A percentile compares a stretch with the other conserved stretches of the same genome.
phyloP scores from a whole-genome alignment of 495 filamentous ascomycete genomes.

The Niebla homalea region DNA sequence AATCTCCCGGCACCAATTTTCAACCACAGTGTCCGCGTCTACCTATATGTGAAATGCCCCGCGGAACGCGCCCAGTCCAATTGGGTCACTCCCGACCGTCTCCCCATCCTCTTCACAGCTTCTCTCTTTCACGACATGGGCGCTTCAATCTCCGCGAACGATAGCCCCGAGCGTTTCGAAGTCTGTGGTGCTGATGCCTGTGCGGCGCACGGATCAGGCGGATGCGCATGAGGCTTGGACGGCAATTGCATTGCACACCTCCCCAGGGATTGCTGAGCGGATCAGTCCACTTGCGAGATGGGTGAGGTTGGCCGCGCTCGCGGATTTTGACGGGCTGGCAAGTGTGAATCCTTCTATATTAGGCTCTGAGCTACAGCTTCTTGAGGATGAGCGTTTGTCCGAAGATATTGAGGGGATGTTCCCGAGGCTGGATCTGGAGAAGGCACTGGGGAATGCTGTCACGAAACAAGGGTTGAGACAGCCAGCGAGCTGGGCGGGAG shows the following conservation, averaged over 20 bases:
- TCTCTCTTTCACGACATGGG: constrained; percentile 37
- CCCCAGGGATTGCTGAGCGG: constrained; percentile 31
- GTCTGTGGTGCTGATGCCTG: constrained; percentile 33
- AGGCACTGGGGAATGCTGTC: constrained; percentile 33
- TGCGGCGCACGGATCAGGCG: constrained; percentile 13
- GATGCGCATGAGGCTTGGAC: constrained; percentile 31
- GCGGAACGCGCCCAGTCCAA: constrained; percentile 11
- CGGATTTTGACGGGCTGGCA: constrained; percentile 26
- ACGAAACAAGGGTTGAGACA: constrained; percentile 26
- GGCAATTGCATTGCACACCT: constrained; percentile 33
- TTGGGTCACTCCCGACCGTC: constrained; percentile 5
- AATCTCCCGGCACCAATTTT: constrained; percentile 28
- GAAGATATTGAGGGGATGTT: constrained; percentile 18
- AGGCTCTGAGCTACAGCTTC: background rate
- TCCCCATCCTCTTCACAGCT: constrained; percentile 24
- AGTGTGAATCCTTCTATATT: background rate
- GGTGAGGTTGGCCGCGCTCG: constrained; percentile 24
- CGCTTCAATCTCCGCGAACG: constrained; percentile 17
- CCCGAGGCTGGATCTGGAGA: constrained; percentile 29
- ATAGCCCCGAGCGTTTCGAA: constrained; percentile 33
- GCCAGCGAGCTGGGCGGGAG: constrained; percentile 22
- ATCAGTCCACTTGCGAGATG: constrained; percentile 24
- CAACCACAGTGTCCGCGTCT: constrained; percentile 35
- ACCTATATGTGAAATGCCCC: constrained; percentile 25
- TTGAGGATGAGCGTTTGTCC: constrained; percentile 5